Conservation (phyloP, 2,329 filamentous ascomycete species). For the Monosporascus sp. region DNA sequence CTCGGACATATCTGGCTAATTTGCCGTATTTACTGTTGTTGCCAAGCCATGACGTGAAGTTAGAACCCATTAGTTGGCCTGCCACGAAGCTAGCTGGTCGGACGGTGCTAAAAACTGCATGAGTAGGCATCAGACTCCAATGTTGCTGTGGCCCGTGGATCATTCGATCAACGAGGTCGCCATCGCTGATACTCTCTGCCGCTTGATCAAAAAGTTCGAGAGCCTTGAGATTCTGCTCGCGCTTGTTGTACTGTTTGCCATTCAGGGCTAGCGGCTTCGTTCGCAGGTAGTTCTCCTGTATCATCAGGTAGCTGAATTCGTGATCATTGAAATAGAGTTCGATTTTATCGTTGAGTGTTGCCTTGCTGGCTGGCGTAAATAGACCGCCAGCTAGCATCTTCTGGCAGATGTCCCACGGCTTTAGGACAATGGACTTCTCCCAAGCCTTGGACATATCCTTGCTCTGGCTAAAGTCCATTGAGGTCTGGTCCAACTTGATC, state of each 20-base stretch:
- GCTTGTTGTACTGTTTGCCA: constrained; percentile 52
- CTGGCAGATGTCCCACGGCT: constrained; percentile 95
- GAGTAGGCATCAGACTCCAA: constrained; percentile 95
- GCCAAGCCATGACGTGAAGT: constrained; percentile 88
- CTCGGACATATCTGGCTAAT: constrained; percentile 76
- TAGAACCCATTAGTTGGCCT: constrained; percentile 68
- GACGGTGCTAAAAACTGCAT: constrained; percentile 93
- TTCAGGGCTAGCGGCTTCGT: constrained; percentile 67
- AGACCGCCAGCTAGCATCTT: constrained; percentile 87
- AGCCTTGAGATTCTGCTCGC: constrained; percentile 71
- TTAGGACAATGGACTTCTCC: constrained; percentile 95
- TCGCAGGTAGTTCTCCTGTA: constrained; percentile 94
- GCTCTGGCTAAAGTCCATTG: constrained; percentile 77
- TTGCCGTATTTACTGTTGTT: constrained; percentile 86
- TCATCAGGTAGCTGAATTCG: constrained; percentile 94
- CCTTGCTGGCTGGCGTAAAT: constrained; percentile 76
- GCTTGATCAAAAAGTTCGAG: constrained; percentile 83
- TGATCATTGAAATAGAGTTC: constrained; percentile 99
- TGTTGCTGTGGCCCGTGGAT: constrained; percentile 98
- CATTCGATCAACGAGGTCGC: constrained; percentile 93
- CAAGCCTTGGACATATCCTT: constrained; percentile 96
- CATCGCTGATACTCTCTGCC: constrained; percentile 94
- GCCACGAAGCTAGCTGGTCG: constrained; percentile 82
- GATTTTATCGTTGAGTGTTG: constrained; percentile 93
- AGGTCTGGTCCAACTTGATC: constrained; percentile 77